Percentiles rank a stretch among this genome's conserved stretches.
Conservation (phyloP, 345 rosid species). For the Arabis hirsuta region DNA sequence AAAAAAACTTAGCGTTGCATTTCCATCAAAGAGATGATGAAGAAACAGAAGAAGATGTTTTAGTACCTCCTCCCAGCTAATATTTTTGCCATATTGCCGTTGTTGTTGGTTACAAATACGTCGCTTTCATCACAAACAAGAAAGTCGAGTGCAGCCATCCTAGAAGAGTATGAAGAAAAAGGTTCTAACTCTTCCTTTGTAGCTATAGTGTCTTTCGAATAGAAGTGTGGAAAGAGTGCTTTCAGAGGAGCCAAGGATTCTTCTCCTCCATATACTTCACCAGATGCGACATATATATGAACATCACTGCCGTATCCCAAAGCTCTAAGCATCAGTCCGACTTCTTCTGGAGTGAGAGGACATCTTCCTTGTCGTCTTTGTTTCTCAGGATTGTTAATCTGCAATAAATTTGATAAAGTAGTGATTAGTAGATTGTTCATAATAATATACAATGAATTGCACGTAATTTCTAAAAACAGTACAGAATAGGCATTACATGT, state of each 20-base stretch:
- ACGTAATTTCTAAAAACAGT: neutral
- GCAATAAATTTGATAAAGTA: conserved; percentile 36
- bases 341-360: conserved; percentile 96
- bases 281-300: conserved; percentile 94
- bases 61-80: conserved; percentile 89
- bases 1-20: neutral
- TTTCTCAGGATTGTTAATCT: conserved; percentile 81
- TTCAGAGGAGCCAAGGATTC: conserved; percentile 80
- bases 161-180: conserved; percentile 83
- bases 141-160: conserved; percentile 99
- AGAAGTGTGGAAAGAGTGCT: conserved; percentile 85
- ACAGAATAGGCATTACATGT: conserved; percentile 56
- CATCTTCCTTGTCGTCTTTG: conserved; percentile 98
- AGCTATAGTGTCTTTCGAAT: conserved; percentile 82
- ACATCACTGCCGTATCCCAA: conserved; percentile 91
- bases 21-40: conserved; percentile 16
- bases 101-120: conserved; percentile 95
- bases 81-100: conserved; percentile 97
- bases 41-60: conserved; percentile 7
- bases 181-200: conserved; percentile 76
- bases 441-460: neutral
- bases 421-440: conserved; percentile 9
- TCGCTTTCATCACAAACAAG: conserved; percentile 95
- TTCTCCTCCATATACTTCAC: conserved; percentile 94
- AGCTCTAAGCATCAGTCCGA: conserved; percentile 96